These are phyloP conservation scores for Hanseniaspora lachancei DNA, from an alignment of 805 yeast species.

Conservation along the genomic window DNA sequence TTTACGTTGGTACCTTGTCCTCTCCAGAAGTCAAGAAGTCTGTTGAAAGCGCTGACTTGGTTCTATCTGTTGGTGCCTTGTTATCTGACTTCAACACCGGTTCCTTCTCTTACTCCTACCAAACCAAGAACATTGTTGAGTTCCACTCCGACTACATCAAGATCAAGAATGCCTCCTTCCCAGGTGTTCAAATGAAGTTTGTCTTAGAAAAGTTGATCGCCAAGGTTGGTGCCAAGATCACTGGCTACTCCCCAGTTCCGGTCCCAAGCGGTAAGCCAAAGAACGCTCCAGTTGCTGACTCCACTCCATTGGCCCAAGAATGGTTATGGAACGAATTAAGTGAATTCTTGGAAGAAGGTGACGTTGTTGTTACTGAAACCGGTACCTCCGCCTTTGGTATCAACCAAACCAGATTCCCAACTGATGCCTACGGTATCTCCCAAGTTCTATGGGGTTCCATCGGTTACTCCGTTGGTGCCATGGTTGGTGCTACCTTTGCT, in stretches of 20 bases:
- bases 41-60: slow-evolving; percentile 62
- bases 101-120: slow-evolving; percentile 63
- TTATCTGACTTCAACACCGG: slow-evolving; percentile 86
- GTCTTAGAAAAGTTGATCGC: slow-evolving; percentile 34
- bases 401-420: slow-evolving; percentile 52
- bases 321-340: slow-evolving; percentile 58
- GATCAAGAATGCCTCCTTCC: slow-evolving; percentile 56
- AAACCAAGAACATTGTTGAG: slow-evolving; percentile 62
- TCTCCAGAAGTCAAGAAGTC: slow-evolving; percentile 56
- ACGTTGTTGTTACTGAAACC: slow-evolving; percentile 55
- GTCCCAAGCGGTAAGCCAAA: slow-evolving; percentile 39
- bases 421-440: slow-evolving; percentile 49
- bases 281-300: slow-evolving; percentile 32
- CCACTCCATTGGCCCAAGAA: slow-evolving; percentile 44
- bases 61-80: slow-evolving; percentile 68
- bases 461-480: slow-evolving; percentile 57
- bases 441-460: slow-evolving; percentile 70
- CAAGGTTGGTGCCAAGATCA: slow-evolving; percentile 29
- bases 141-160: slow-evolving; percentile 67
- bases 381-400: slow-evolving; percentile 69
- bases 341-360: slow-evolving; percentile 52
- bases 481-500: slow-evolving; percentile 56
- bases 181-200: slow-evolving; percentile 58
- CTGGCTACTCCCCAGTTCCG: slow-evolving; percentile 38
- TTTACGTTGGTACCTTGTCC: slow-evolving; percentile 72